These are phyloP conservation scores for Pseudopyricularia javanii DNA, from an alignment of 2,329 filamentous ascomycete species.

Conservation along the genomic window DNA sequence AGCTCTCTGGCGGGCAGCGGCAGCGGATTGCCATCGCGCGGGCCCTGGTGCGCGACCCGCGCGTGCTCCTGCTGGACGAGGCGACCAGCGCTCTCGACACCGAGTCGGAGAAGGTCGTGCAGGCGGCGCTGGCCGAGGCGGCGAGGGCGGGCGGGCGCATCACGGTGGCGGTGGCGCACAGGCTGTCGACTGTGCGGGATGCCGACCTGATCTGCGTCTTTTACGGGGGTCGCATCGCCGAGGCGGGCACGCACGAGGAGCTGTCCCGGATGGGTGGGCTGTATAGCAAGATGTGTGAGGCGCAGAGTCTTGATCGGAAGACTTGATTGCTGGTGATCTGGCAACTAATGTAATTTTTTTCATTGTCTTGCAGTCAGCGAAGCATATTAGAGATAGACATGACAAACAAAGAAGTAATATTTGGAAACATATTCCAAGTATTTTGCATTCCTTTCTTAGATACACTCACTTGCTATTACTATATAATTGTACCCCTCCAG, in stretches of 20 bases:
- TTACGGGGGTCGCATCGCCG: constrained; percentile 76
- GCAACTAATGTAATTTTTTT: background rate
- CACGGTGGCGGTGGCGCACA: constrained; percentile 94
- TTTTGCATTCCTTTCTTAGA: too few species aligned
- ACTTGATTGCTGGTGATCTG: too few species aligned
- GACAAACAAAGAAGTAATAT: background rate
- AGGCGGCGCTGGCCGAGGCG: constrained; percentile 74
- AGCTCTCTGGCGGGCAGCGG: constrained; percentile 92
- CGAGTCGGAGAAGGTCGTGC: constrained; percentile 93
- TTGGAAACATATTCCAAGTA: background rate
- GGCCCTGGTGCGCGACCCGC: constrained; percentile 86
- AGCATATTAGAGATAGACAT: background rate
- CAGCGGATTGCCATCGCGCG: constrained; percentile 95
- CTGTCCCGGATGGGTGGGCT: constrained; percentile 34
- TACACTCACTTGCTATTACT: too few species aligned
- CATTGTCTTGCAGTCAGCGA: background rate
- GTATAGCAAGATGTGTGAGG: constrained; percentile 12
- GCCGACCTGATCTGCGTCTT: constrained; percentile 92
- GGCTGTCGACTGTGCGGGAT: constrained; percentile 90
- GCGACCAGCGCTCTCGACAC: constrained; percentile 92
- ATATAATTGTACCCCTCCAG: too few species aligned
- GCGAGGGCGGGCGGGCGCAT: constrained; percentile 74
- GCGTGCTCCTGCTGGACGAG: constrained; percentile 94
- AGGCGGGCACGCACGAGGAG: constrained; percentile 73
- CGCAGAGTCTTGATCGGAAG: constrained; percentile 2